Base-by-base conservation (phyloP, 495 filamentous ascomycete species). In the Lineolata rhizophorae region DNA sequence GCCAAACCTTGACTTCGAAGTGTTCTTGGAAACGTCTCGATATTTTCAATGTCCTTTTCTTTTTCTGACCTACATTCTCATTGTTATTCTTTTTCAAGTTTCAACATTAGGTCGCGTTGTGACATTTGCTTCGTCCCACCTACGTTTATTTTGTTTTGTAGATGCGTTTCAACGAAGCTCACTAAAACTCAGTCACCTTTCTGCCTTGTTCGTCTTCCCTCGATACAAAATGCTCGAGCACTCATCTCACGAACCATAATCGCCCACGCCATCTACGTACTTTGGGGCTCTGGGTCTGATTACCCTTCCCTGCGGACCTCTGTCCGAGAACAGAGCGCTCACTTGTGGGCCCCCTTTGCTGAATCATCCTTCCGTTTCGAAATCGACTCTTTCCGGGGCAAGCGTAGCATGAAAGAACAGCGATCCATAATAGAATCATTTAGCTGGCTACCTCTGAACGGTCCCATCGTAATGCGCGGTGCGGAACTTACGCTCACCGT, bases 111-210 rank as follows among this genome's bases (percentile, higher is more conserved):
- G n/a, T 17, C 6, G 3, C 5, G 12, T 15, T 3, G 18, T 5
- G 9, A n/a, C 4, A 15, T 4, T 19, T 11, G 19, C 24, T 27
- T 28, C 17, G 25, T 33, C 34, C 17, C 28, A 18, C 31, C n/a
- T n/a, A n/a, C n/a, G n/a, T n/a, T n/a, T n/a, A n/a, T n/a, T n/a
- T n/a, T n/a, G n/a, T n/a, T n/a, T n/a, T n/a, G n/a, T n/a, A n/a
- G n/a, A n/a, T n/a, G n/a, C n/a, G n/a, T n/a, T n/a, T n/a, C n/a
- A n/a, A n/a, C n/a, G n/a, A n/a, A n/a, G n/a, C n/a, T n/a, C n/a
- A n/a, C n/a, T n/a, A n/a, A n/a, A n/a, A n/a, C n/a, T n/a, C 34
- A 93, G 87, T 82, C 79, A 25, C 90, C 87, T 15, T 91, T 82
- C 53, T 85, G 79, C 48, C 57, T 91, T 44, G 58, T 93, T 37